Evolutionary conservation across 1,139 yeast species (phyloP).

Genomic region (Sugiyamaella grinbergsii): DNA sequence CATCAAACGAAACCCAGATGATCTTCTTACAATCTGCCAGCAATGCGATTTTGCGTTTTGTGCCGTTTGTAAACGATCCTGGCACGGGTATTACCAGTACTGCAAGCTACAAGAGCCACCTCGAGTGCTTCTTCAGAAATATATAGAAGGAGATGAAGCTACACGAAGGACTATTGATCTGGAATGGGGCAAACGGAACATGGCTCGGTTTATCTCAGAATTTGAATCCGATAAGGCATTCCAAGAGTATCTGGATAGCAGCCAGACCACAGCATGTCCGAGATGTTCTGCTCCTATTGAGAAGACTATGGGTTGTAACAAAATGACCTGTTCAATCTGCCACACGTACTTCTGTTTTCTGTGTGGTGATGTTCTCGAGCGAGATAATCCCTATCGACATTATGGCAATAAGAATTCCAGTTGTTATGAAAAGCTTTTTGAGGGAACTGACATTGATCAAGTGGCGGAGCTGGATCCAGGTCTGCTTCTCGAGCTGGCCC

Average conservation of each 20-base stretch:
- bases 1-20: conserved; percentile 53
- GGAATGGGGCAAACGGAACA: conserved; percentile 53
- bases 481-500: conserved; percentile 9
- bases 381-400: conserved; percentile 56
- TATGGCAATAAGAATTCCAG: conserved; percentile 48
- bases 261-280: conserved; percentile 57
- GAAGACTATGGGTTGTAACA: conserved; percentile 67
- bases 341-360: conserved; percentile 56
- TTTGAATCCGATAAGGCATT: conserved; percentile 54
- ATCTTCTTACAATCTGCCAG: conserved; percentile 56
- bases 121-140: conserved; percentile 45
- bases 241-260: conserved; percentile 48
- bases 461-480: conserved; percentile 39
- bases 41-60: conserved; percentile 62
- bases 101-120: conserved; percentile 53
- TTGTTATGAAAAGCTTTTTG: conserved; percentile 58
- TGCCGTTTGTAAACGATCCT: conserved; percentile 59
- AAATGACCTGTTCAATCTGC: conserved; percentile 62
- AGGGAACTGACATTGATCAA: conserved; percentile 49
- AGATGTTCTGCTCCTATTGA: conserved; percentile 57
- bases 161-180: conserved; percentile 48
- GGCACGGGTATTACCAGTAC: conserved; percentile 61
- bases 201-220: conserved; percentile 50
- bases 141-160: conserved; percentile 44
- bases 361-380: conserved; percentile 52